Evolutionary conservation across 106 monocot genomes (phyloP).

Genomic region (Triglochin maritima): DNA sequence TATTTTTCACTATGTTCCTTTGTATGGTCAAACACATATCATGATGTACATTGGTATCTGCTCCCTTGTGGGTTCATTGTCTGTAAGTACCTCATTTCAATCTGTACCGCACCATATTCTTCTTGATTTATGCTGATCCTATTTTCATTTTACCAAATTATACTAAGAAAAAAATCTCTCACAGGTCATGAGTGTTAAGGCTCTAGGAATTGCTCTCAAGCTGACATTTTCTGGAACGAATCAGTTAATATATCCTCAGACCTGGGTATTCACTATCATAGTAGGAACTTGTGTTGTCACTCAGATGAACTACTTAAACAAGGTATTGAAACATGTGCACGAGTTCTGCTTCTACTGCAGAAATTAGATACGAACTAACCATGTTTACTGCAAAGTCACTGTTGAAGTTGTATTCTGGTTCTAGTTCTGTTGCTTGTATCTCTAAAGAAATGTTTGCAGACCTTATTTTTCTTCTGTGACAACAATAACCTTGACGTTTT

Average conservation of each 20-base stretch:
- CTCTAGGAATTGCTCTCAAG: constrained; percentile 82
- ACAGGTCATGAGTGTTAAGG: constrained; percentile 92
- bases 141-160: too few species aligned
- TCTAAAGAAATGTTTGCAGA: too few species aligned
- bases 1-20: constrained; percentile 50
- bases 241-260: constrained; percentile 76
- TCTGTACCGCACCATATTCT: not conserved
- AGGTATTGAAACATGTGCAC: constrained; percentile 27
- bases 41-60: constrained; percentile 87
- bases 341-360: too few species aligned
- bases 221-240: constrained; percentile 86
- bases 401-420: too few species aligned
- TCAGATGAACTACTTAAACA: constrained; percentile 91
- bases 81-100: constrained; percentile 30
- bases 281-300: constrained; percentile 64
- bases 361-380: too few species aligned
- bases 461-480: too few species aligned
- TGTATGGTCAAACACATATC: constrained; percentile 78
- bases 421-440: too few species aligned
- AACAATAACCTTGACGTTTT: too few species aligned
- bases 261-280: constrained; percentile 64
- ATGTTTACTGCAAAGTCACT: too few species aligned
- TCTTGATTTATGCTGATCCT: not conserved
- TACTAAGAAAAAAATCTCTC: not conserved
- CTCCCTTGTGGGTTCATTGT: constrained; percentile 79